phyloP scores from a whole-genome alignment of 352 stramenopile species.

The Globisporangium radiosum region DNA sequence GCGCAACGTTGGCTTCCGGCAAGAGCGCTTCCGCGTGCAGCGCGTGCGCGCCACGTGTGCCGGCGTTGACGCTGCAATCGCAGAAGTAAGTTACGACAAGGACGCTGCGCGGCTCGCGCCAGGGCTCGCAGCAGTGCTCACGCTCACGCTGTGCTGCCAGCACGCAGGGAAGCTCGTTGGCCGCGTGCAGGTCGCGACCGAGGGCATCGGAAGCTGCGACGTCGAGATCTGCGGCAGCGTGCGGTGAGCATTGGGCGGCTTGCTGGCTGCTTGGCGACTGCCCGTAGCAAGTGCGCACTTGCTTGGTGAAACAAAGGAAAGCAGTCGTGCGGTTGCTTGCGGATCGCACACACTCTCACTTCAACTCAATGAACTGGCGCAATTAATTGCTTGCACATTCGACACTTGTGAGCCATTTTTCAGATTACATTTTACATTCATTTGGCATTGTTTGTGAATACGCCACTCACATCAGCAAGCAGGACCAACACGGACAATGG shows the following conservation, averaged over 20 bases:
- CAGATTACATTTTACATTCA: slow-evolving; percentile 4
- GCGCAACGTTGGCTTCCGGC: slow-evolving; percentile 55
- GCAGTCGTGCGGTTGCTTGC: too few species aligned
- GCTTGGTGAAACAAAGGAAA: too few species aligned
- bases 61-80: slow-evolving; percentile 31
- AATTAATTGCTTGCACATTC: too few species aligned
- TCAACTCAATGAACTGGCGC: too few species aligned
- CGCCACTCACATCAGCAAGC: neutral
- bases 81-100: slow-evolving; percentile 51
- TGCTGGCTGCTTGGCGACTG: too few species aligned
- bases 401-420: neutral
- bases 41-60: slow-evolving; percentile 32
- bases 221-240: slow-evolving; percentile 47
- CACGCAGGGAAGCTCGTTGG: slow-evolving; percentile 39
- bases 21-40: slow-evolving; percentile 66
- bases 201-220: slow-evolving; percentile 36
- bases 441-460: too few species aligned
- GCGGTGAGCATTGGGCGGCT: neutral
- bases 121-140: slow-evolving; percentile 54
- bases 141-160: slow-evolving; percentile 54
- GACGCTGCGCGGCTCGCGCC: slow-evolving; percentile 46
- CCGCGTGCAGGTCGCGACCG: slow-evolving; percentile 39
- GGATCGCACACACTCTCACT: too few species aligned
- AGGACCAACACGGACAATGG: neutral
- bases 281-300: too few species aligned